These are phyloP conservation scores for Pilaira anomala DNA, from an alignment of 192 early-diverging fungal species.

Conservation along the genomic window DNA sequence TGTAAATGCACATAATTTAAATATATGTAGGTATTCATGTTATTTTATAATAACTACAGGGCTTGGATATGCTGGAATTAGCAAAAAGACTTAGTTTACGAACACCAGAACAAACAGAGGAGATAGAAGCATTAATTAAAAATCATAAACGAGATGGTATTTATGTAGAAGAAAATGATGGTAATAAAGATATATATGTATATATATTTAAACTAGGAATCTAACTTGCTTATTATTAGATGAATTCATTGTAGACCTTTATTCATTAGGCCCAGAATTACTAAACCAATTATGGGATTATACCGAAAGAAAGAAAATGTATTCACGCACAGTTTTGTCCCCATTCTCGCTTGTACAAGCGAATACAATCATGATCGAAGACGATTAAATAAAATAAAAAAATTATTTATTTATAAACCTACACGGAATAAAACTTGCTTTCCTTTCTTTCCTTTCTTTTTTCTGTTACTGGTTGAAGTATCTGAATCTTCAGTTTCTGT, in stretches of 20 bases:
- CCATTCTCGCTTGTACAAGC: conserved; percentile 3
- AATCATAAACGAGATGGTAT: conserved; percentile 1
- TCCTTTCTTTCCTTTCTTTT: conserved; percentile 61
- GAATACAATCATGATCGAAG: conserved; percentile 2
- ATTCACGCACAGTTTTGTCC: background rate
- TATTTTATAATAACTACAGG: background rate
- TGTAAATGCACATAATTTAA: background rate
- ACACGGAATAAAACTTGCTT: conserved; percentile 68
- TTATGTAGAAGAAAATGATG: conserved; percentile 24
- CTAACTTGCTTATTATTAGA: conserved; percentile 3
- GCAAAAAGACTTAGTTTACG: conserved; percentile 18
- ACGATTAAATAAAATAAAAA: background rate
- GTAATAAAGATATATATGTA: conserved; percentile 20
- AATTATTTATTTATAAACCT: conserved; percentile 46
- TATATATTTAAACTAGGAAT: background rate
- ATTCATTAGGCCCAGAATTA: conserved; percentile 26
- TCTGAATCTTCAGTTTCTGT: conserved; percentile 32
- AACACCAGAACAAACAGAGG: conserved; percentile 24
- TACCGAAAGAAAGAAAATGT: conserved; percentile 1
- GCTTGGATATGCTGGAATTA: conserved; percentile 24
- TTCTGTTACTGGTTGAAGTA: conserved; percentile 22
- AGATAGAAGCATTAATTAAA: conserved; percentile 18
- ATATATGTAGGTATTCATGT: background rate
- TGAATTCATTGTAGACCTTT: conserved; percentile 27
- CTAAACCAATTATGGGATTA: conserved; percentile 22